Conservation (phyloP, 2,329 filamentous ascomycete genomes). For the Magnaporthales sp. region DNA sequence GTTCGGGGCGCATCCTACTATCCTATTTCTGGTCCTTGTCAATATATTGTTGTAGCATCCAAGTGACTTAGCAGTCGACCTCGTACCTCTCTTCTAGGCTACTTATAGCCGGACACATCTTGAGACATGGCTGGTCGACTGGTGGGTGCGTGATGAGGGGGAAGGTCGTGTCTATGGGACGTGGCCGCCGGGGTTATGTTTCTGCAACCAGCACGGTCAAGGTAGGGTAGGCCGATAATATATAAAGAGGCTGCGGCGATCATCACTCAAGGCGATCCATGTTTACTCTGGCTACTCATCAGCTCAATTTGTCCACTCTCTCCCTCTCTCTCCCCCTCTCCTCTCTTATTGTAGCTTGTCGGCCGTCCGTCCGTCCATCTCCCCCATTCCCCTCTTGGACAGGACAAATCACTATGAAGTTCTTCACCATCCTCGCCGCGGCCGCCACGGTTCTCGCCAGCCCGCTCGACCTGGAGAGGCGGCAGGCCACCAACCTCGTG, state of each 20-base stretch:
- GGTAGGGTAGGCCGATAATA: not conserved
- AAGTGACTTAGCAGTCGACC: not conserved
- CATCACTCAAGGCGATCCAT: not conserved
- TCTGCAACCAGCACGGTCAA: not conserved
- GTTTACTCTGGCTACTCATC: not conserved
- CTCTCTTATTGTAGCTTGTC: not conserved
- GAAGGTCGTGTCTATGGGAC: not conserved
- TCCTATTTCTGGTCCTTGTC: too few relatives aligned
- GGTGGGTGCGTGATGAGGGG: not conserved
- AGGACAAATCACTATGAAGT: not conserved
- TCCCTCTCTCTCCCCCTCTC: not conserved
- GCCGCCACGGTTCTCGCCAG: not conserved
- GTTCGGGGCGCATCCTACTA: too few relatives aligned
- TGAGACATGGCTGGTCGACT: not conserved
- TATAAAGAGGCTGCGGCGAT: not conserved
- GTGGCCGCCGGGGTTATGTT: not conserved
- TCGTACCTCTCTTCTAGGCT: not conserved
- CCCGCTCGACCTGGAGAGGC: not conserved
- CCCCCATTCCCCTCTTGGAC: not conserved
- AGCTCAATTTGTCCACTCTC: not conserved
- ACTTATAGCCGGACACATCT: not conserved
- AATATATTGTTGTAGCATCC: not conserved
- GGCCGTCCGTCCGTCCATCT: not conserved
- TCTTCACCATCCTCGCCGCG: not conserved
- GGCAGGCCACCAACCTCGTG: not conserved